Conservation (phyloP, 352 stramenopile species). For the Phytophthora sansomeana region DNA sequence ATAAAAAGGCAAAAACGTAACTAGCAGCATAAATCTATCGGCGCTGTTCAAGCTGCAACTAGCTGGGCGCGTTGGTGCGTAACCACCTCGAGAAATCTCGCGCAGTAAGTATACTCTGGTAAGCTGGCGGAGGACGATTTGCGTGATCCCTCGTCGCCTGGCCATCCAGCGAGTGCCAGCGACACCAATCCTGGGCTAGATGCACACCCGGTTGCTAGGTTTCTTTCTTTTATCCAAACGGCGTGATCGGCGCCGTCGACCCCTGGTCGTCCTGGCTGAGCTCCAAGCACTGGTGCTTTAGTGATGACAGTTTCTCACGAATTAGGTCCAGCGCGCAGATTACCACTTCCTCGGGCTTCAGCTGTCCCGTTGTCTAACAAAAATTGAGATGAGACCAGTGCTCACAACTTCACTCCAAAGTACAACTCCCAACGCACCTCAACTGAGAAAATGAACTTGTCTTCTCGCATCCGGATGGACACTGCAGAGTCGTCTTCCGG, state of each 20-base stretch:
- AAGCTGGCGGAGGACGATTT: neutral
- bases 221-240: constrained; percentile 68
- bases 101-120: constrained; percentile 7
- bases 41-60: constrained; percentile 26
- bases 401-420: neutral
- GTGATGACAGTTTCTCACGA: constrained; percentile 83
- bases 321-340: constrained; percentile 90
- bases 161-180: constrained; percentile 7
- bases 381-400: constrained; percentile 10
- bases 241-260: constrained; percentile 72
- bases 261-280: constrained; percentile 84
- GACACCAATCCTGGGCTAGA: constrained; percentile 24
- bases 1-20: constrained; percentile 36
- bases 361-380: constrained; percentile 78
- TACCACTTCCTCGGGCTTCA: constrained; percentile 87
- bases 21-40: constrained; percentile 42
- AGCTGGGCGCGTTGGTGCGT: constrained; percentile 20
- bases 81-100: constrained; percentile 12
- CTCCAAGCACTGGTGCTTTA: constrained; percentile 90
- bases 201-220: constrained; percentile 17
- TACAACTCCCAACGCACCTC: constrained; percentile 66
- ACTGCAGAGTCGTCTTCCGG: constrained; percentile 96
- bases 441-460: constrained; percentile 97
- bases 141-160: neutral
- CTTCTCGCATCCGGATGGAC: constrained; percentile 85